phyloP scores from a whole-genome alignment of 768 basidiomycete genomes.

The Cyclocybe cylindracea region DNA sequence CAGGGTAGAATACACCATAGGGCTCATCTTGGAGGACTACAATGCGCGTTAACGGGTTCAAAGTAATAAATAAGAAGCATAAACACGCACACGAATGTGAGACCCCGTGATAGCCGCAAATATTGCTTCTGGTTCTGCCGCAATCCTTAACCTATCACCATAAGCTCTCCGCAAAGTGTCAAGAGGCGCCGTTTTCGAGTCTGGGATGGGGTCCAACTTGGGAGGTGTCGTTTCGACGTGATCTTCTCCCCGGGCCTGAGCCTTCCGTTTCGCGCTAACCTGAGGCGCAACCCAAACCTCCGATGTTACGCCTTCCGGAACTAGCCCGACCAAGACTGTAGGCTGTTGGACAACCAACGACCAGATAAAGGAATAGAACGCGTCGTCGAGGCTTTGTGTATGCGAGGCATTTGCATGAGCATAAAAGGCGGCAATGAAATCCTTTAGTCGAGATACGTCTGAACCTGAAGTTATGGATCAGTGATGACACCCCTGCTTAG shows the following conservation, averaged over 20 bases:
- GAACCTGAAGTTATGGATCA: constrained; percentile 55
- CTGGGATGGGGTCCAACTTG: constrained; percentile 52
- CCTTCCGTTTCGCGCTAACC: constrained; percentile 64
- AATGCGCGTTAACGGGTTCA: constrained; percentile 4
- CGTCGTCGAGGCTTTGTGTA: constrained; percentile 68
- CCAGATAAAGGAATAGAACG: constrained; percentile 83
- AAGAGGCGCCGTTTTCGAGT: constrained; percentile 56
- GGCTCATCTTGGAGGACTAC: constrained; percentile 78
- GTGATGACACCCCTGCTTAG: constrained; percentile 28
- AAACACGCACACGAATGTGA: constrained; percentile 68
- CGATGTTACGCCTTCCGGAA: constrained; percentile 56
- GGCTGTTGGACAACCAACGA: constrained; percentile 74
- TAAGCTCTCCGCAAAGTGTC: constrained; percentile 57
- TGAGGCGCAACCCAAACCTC: constrained; percentile 84
- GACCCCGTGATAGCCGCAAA: constrained; percentile 84
- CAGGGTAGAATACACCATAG: constrained; percentile 82
- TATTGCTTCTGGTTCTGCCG: constrained; percentile 71
- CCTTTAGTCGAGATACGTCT: constrained; percentile 66
- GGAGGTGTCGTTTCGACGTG: constrained; percentile 41
- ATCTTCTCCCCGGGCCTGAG: constrained; percentile 56
- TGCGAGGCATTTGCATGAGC: constrained; percentile 36
- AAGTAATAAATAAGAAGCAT: not conserved
- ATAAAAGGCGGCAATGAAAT: constrained; percentile 73
- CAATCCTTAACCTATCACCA: constrained; percentile 69
- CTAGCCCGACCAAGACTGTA: constrained; percentile 71